Conservation (phyloP, 2,329 filamentous ascomycete species). For the Zymoseptoria pseudotritici region DNA sequence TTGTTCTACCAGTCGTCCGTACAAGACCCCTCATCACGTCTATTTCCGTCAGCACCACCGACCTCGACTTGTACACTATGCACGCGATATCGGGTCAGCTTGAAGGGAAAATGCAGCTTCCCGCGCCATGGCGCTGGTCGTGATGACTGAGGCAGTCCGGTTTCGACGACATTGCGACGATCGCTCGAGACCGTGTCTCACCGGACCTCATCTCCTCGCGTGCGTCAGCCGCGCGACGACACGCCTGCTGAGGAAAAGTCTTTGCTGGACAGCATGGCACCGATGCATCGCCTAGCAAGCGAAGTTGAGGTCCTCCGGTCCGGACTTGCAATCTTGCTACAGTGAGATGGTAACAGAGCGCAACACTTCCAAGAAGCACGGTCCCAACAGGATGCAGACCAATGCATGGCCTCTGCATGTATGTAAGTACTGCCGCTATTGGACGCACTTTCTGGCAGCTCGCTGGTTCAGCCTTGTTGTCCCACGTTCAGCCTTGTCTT, state of each 20-base stretch:
- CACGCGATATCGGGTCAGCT: neutral
- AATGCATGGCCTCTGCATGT: neutral
- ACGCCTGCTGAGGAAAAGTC: neutral
- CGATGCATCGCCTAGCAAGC: neutral
- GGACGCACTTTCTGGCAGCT: slow-evolving; percentile 1
- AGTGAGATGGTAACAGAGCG: neutral
- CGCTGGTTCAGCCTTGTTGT: neutral
- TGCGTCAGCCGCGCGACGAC: neutral
- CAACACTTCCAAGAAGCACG: neutral
- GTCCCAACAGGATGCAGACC: neutral
- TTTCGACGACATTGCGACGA: neutral
- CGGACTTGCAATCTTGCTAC: neutral
- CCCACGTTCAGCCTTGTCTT: neutral
- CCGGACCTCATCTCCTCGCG: neutral
- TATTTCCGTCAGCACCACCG: neutral
- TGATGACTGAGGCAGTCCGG: neutral
- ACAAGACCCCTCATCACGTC: neutral
- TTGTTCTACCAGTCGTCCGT: too few species aligned
- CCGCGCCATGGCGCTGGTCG: neutral
- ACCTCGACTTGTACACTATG: neutral
- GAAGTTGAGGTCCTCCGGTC: neutral
- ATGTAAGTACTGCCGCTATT: neutral
- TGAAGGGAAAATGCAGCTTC: neutral
- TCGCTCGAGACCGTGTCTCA: neutral
- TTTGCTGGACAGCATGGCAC: neutral